A percentile compares a stretch with the other conserved stretches of the same genome.
Conservation (phyloP, 2,329 filamentous ascomycete species). For the Eurotiales sp. region DNA sequence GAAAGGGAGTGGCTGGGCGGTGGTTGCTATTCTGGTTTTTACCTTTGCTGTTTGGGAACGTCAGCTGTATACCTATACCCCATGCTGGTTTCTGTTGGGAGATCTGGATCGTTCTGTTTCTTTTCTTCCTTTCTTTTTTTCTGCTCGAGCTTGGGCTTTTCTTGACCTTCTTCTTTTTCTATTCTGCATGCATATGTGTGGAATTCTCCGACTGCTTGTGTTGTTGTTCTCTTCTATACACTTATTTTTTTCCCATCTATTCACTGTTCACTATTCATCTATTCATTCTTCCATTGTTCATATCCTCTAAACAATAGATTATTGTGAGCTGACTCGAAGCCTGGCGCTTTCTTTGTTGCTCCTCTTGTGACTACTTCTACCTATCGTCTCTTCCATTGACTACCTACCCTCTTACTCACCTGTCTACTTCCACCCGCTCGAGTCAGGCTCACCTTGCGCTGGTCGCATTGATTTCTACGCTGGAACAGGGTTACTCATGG, state of each 20-base stretch:
- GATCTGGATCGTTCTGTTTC: slow-evolving; percentile 3
- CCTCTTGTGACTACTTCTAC: background rate
- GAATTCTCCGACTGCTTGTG: background rate
- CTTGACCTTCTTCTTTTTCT: background rate
- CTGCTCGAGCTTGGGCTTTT: background rate
- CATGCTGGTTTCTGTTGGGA: background rate
- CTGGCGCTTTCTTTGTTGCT: slow-evolving; percentile 2
- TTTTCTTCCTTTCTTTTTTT: background rate
- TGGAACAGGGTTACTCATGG: too few relatives aligned
- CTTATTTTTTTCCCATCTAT: too few relatives aligned
- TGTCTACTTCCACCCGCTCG: background rate
- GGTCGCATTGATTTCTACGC: too few relatives aligned
- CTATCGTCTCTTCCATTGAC: slow-evolving; percentile 4
- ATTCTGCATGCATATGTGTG: background rate
- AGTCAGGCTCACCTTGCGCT: too few relatives aligned
- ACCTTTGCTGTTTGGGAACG: too few relatives aligned
- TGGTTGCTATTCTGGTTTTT: background rate
- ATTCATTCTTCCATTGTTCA: background rate
- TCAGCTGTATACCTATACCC: too few relatives aligned
- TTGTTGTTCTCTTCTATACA: background rate
- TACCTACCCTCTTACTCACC: background rate
- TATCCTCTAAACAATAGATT: background rate
- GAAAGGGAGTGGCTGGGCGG: too few relatives aligned
- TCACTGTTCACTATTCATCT: background rate
- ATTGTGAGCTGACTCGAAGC: background rate